phyloP scores from a whole-genome alignment of 2,329 filamentous ascomycete species.

The Plectosphaerella sp. region DNA sequence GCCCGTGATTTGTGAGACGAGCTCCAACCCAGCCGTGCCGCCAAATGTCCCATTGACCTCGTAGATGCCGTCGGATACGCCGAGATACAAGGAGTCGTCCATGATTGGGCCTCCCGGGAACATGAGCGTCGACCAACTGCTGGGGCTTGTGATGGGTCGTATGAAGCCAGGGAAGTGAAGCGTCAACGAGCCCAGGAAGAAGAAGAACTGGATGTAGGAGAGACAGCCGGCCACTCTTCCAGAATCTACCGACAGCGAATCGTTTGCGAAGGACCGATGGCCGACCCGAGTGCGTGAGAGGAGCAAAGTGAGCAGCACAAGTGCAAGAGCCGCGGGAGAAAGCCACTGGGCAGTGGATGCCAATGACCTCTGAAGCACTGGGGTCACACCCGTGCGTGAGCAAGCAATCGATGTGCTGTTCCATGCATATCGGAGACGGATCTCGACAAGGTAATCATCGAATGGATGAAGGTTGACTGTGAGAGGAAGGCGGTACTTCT shows the following conservation, averaged over 20 bases:
- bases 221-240: slow-evolving; percentile 40
- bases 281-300: background rate
- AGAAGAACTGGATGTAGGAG: slow-evolving; percentile 71
- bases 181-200: slow-evolving; percentile 64
- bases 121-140: slow-evolving; percentile 64
- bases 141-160: slow-evolving; percentile 62
- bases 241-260: background rate
- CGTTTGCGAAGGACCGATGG: no score
- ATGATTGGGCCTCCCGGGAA: slow-evolving; percentile 35
- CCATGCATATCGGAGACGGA: background rate
- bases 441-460: background rate
- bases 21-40: slow-evolving; percentile 50
- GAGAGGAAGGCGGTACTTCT: background rate
- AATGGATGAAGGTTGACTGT: background rate
- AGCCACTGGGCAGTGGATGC: background rate
- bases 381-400: background rate
- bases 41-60: slow-evolving; percentile 59
- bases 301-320: background rate
- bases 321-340: background rate
- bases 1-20: slow-evolving; percentile 63
- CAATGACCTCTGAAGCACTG: background rate
- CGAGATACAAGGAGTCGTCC: slow-evolving; percentile 15
- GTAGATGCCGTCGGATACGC: slow-evolving; percentile 53
- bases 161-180: slow-evolving; percentile 70
- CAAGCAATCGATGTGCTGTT: background rate